Evolutionary conservation across 2,329 filamentous ascomycete genomes (phyloP), one percentile per base, ranked within the genome.

Genomic region (Pseudogymnoascus sp.): DNA sequence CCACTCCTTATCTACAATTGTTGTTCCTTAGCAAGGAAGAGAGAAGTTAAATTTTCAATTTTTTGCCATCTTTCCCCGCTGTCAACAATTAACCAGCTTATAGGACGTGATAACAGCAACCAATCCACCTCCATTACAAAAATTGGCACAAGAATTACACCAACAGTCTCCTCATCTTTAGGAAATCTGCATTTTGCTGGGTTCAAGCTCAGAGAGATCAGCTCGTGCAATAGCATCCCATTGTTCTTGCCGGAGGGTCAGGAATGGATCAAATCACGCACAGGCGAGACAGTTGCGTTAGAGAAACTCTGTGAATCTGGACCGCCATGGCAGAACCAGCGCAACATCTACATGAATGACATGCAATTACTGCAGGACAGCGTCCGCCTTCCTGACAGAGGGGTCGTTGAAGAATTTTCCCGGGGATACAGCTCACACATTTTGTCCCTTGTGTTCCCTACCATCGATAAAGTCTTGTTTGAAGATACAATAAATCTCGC

Each of bases 391-490:
- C 44, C 44, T 50, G 44, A 17, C 15, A 50, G 23, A 50, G 15
- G 9, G 44, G 17, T 29, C 44, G 9, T 17, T n/a, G 44, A 50
- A 10, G 23, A 29, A 50, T 50, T 50, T 15, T 23, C 23, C 23
- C 44, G 7, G 21, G 7, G 15, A 50, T 50, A 50, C 23, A 26
- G 44, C 23, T 50, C 23, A 50, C 44, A 50, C 23, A 50, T 50
- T 29, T 50, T 50, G 44, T 50, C 7, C 15, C 15, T 9, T 50
- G 44, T 50, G 44, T 83, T 84, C 38, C 82, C 83, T 0, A 33
- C 82, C 1, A 67, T 83, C 2, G 80, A 85, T 62, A 65, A 68
- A 0, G 71, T 76, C 0, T 68, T 84, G 0, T 84, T 84, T 63
- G 65, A 71, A 11, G 71, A 77, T 1, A 83, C 78, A 0, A 74